phyloP scores from a whole-genome alignment of 139 green algal species.

The Haematococcus lacustris region DNA sequence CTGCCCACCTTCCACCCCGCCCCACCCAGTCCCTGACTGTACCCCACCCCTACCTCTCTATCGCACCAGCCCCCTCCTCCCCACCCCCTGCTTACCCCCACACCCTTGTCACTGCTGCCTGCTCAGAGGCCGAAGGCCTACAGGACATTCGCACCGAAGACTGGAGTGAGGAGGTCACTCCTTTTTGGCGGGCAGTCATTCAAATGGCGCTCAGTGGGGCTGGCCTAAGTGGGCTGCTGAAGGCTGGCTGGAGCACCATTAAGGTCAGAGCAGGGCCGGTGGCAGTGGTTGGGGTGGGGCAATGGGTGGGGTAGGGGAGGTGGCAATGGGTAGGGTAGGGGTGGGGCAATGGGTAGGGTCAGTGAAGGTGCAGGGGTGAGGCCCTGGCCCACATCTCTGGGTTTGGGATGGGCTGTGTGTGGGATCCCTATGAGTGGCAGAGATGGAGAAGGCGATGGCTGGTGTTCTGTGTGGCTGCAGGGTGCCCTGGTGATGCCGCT shows the following conservation, averaged over 20 bases:
- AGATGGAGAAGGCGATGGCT: no score
- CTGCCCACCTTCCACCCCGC: no score
- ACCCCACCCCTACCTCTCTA: not conserved
- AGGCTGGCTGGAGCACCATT: conserved; percentile 80
- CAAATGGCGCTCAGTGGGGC: conserved; percentile 63
- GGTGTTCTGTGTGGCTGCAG: conserved; percentile 30
- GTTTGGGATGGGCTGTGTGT: no score
- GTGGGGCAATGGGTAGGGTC: no score
- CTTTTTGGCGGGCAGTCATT: conserved; percentile 95
- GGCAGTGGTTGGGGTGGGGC: no score
- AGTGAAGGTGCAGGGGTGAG: no score
- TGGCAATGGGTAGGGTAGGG: no score
- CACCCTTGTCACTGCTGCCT: not conserved
- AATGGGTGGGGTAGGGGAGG: no score
- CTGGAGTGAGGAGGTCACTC: conserved; percentile 85
- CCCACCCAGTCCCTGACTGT: no score
- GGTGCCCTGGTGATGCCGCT: conserved; percentile 92
- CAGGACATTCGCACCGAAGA: conserved; percentile 60
- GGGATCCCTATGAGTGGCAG: no score
- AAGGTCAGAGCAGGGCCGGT: conserved; percentile 63
- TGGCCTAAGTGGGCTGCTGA: conserved; percentile 77
- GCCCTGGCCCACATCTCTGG: no score
- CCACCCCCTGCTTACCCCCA: not conserved
- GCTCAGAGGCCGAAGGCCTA: conserved; percentile 27
- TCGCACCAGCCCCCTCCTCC: not conserved